These are phyloP conservation scores for Xerocomus spinulosus DNA, from an alignment of 768 basidiomycete species.

Conservation along the genomic window DNA sequence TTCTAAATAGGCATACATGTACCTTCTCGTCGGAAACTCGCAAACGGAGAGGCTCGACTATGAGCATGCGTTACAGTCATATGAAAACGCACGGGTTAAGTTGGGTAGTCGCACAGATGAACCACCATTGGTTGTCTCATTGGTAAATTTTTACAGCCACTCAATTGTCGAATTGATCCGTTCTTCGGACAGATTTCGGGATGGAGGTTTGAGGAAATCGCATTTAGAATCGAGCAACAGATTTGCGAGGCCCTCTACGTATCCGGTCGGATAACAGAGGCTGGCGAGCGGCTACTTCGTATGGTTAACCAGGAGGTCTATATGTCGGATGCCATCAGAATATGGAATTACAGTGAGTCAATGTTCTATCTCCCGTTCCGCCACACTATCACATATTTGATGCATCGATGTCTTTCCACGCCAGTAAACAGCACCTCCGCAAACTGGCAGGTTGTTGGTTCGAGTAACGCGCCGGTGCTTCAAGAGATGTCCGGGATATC, in stretches of 20 bases:
- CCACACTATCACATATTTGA: neutral
- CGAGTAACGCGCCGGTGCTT: neutral
- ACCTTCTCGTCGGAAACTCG: neutral
- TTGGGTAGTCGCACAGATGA: neutral
- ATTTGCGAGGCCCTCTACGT: neutral
- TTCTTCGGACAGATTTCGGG: slow-evolving; percentile 1
- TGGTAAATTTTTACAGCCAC: neutral
- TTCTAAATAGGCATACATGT: neutral
- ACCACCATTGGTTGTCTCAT: neutral
- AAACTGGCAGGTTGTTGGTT: no score
- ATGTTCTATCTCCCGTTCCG: neutral
- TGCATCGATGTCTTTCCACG: neutral
- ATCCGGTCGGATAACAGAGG: neutral
- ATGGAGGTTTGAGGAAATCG: slow-evolving; percentile 2
- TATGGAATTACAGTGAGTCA: neutral
- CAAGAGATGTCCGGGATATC: neutral
- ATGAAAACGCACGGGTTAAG: neutral
- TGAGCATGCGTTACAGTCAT: neutral
- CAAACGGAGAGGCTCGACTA: neutral
- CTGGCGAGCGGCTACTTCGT: neutral
- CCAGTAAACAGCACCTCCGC: neutral
- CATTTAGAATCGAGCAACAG: neutral
- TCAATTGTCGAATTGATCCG: no score
- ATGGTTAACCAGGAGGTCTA: neutral
- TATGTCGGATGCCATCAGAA: neutral